Evolutionary conservation across 1,284 basidiomycete species (phyloP), one percentile per base, ranked within the genome.

Genomic region (Ustilago vetiveriae): DNA sequence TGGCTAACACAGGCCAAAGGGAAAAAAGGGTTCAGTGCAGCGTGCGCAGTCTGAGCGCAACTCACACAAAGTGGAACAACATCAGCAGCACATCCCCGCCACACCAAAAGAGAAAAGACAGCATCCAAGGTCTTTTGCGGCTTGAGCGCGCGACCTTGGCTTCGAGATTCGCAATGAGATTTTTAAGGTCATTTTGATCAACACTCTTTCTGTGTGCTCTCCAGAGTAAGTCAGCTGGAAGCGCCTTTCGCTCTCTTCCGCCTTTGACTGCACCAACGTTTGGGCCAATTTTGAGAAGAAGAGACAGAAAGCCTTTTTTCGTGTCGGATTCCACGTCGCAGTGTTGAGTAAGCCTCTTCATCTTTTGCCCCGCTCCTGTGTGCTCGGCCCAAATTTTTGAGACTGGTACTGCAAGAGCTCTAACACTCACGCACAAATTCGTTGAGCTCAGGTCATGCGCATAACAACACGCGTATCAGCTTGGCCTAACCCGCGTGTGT

Each of bases 221-320:
- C n/a, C n/a, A n/a, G n/a, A n/a, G n/a, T n/a, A n/a, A 30, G 17
- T n/a, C 32, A 16, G 32, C 32, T 29, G 7, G 8, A 7, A 7
- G 27, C 27, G 8, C 27, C 27, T 13, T 29, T 29, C 27, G 10
- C 13, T n/a, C 16, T 35, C 33, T 16, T 6, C 17, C 17, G 7
- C 33, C 10, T 2, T n/a, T n/a, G n/a, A n/a, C 33, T 2, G 33
- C 29, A 41, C 22, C 22, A 22, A 24, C 46, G 59, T 54, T 54
- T 30, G 52, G 48, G 33, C 59, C 52, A 55, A 9, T 40, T 63
- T 63, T 51, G 51, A 54, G 59, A 63, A 63, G 59, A 63, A 62
- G 40, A 16, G 16, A 19, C 17, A 11, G 23, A 27, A n/a, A n/a
- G n/a, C n/a, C n/a, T n/a, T n/a, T n/a, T n/a, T n/a, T n/a, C n/a